These are phyloP conservation scores for Dipteronia dyeriana DNA, from an alignment of 345 rosid genomes.

Conservation along the genomic window DNA sequence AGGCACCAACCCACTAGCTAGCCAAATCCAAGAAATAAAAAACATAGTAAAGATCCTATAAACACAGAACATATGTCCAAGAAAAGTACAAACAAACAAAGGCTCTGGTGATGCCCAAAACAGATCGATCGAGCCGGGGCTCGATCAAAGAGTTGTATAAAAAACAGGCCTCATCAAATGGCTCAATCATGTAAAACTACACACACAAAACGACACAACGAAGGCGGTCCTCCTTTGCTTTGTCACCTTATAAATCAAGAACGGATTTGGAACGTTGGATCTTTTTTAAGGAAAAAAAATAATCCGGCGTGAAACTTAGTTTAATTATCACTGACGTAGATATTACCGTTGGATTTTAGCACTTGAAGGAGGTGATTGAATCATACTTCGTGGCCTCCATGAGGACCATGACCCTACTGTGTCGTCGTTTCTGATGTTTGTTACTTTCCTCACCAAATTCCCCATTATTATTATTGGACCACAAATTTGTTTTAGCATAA, in stretches of 20 bases:
- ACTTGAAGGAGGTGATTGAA: slow-evolving; percentile 22
- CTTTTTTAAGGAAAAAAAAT: too few species aligned
- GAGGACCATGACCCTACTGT: slow-evolving; percentile 6
- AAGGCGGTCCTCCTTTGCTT: slow-evolving; percentile 39
- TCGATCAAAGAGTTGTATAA: neutral
- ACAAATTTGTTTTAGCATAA: slow-evolving; percentile 19
- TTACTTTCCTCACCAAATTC: slow-evolving; percentile 11
- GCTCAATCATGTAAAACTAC: slow-evolving; percentile 26
- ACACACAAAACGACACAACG: slow-evolving; percentile 36
- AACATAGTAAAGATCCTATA: neutral
- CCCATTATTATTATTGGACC: slow-evolving; percentile 18
- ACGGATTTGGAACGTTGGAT: slow-evolving; percentile 26
- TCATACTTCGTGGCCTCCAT: slow-evolving; percentile 37
- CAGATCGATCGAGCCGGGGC: slow-evolving; percentile 2
- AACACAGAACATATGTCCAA: neutral
- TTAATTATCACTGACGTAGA: slow-evolving; percentile 34
- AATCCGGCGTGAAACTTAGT: slow-evolving; percentile 30
- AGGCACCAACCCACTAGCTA: slow-evolving; percentile 10
- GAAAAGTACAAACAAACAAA: neutral
- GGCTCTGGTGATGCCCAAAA: neutral
- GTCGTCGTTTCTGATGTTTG: slow-evolving; percentile 48
- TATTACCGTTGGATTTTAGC: slow-evolving; percentile 35
- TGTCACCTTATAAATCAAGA: slow-evolving; percentile 36
- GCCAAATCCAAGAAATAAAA: neutral
- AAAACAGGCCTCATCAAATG: neutral